Conservation (phyloP, 345 rosid genomes). For the Murraya koenigii region DNA sequence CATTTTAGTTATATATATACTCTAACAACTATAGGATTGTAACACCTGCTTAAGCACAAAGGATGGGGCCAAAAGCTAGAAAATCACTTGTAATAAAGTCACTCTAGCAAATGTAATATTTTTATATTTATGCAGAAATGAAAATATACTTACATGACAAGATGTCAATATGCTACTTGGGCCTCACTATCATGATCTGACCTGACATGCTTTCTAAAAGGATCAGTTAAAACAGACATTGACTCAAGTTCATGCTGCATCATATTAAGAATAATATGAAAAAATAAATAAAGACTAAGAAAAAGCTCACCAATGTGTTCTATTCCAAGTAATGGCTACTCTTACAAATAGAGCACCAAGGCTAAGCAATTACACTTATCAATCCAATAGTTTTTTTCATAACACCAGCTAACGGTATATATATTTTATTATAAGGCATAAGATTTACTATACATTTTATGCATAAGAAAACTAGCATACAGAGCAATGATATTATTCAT, state of each 20-base stretch:
- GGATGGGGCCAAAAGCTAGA: not conserved
- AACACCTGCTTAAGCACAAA: not conserved
- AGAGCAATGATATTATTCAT: not conserved
- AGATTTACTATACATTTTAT: no score
- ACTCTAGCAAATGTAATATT: no score
- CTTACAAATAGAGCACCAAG: not conserved
- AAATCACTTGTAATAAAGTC: no score
- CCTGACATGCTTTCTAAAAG: constrained; percentile 33
- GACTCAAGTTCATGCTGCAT: constrained; percentile 39
- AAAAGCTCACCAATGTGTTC: constrained; percentile 3
- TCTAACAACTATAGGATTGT: not conserved
- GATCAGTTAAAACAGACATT: constrained; percentile 19
- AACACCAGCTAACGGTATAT: not conserved
- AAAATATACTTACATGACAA: constrained; percentile 28
- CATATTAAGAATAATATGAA: constrained; percentile 12
- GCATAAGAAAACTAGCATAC: not conserved
- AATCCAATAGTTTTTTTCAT: not conserved
- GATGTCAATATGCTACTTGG: constrained; percentile 11
- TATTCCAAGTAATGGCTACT: not conserved
- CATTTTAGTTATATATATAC: not conserved
- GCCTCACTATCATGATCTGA: constrained; percentile 27
- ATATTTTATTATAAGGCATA: not conserved
- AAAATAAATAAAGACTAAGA: not conserved
- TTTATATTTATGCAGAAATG: not conserved
- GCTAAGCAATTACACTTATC: not conserved